A percentile compares a stretch with the other conserved stretches of the same genome.
These are phyloP conservation scores for Abrus precatorius DNA, from an alignment of 306 rosid genomes.

Conservation along the genomic window DNA sequence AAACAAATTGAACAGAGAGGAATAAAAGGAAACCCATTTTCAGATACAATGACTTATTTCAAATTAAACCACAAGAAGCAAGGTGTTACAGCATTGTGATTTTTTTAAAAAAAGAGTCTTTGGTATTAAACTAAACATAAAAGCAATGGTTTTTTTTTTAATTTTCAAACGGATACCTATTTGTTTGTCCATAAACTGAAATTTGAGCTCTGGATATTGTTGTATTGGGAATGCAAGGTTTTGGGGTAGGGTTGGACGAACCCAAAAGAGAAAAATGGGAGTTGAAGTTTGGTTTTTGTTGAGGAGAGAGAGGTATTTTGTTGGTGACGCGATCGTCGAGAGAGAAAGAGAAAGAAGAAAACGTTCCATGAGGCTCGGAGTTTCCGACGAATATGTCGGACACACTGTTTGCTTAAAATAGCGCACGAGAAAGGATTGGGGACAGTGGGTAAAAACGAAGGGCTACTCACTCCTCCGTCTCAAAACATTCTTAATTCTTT, in stretches of 20 bases:
- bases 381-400: constrained; percentile 52
- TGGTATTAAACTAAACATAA: background rate
- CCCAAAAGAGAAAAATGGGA: constrained; percentile 56
- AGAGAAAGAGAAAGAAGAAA: constrained; percentile 56
- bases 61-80: constrained; percentile 20
- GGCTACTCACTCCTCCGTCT: background rate
- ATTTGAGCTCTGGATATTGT: constrained; percentile 34
- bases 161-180: constrained; percentile 54
- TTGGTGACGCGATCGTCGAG: constrained; percentile 54
- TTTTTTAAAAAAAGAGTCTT: background rate
- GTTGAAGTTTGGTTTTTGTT: constrained; percentile 53
- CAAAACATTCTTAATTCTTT: background rate
- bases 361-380: constrained; percentile 68
- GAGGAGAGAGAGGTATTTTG: constrained; percentile 45
- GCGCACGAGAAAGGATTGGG: constrained; percentile 54
- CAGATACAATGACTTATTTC: background rate
- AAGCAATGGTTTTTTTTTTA: background rate
- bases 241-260: constrained; percentile 46
- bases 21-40: constrained; percentile 27
- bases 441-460: constrained; percentile 44
- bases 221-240: constrained; percentile 42
- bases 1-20: constrained; percentile 2
- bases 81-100: background rate
- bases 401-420: constrained; percentile 54
- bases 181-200: constrained; percentile 28